phyloP scores from a whole-genome alignment of 2,329 filamentous ascomycete species.

The Claviceps paspali region DNA sequence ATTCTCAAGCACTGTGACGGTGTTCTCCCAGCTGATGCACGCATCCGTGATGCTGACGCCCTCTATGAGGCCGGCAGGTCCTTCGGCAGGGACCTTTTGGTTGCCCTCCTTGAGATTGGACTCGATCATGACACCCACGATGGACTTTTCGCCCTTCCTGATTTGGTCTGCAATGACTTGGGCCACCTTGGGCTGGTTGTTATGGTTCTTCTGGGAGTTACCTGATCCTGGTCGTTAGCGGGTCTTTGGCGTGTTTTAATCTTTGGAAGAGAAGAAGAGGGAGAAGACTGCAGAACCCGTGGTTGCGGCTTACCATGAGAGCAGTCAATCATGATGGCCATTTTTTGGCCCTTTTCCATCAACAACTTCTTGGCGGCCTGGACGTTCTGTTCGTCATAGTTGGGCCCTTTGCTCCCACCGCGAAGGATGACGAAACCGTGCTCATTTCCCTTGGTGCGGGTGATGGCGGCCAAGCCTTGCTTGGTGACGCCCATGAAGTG shows the following conservation, averaged over 20 bases:
- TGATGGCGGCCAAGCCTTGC: constrained; percentile 89
- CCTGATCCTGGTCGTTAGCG: constrained; percentile 30
- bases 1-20: constrained; percentile 66
- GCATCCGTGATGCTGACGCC: constrained; percentile 93
- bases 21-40: constrained; percentile 86
- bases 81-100: constrained; percentile 77
- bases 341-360: constrained; percentile 65
- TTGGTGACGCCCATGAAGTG: constrained; percentile 99
- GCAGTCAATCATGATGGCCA: constrained; percentile 96
- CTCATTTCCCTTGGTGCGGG: constrained; percentile 82
- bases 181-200: constrained; percentile 74
- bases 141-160: constrained; percentile 68
- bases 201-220: constrained; percentile 95
- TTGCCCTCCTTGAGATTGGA: constrained; percentile 87
- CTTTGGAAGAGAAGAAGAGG: no score
- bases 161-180: constrained; percentile 69
- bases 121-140: constrained; percentile 97
- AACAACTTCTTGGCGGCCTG: constrained; percentile 64
- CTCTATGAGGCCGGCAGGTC: constrained; percentile 62
- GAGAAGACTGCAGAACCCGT: no score
- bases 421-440: constrained; percentile 95
- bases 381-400: constrained; percentile 80
- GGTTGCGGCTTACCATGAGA: constrained; percentile 61
- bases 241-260: neutral
- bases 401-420: constrained; percentile 81